Evolutionary conservation across 768 basidiomycete species (phyloP).

Genomic region (Tricholoma saponaceum): DNA sequence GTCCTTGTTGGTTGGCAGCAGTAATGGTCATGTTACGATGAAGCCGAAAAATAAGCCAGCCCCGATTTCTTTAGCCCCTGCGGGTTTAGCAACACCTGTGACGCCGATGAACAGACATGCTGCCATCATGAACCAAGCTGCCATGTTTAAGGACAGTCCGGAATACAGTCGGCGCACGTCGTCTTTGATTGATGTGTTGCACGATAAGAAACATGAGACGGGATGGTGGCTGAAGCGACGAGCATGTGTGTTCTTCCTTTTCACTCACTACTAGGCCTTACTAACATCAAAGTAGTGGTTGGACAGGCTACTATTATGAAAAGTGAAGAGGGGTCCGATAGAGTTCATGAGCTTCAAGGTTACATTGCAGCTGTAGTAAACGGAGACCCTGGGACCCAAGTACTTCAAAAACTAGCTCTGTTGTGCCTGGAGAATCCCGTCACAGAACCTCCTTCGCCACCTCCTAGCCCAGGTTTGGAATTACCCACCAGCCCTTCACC

Average conservation of each 20-base stretch:
- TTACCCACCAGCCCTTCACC: slow-evolving; percentile 58
- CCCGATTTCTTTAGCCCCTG: slow-evolving; percentile 29
- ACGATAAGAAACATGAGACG: slow-evolving; percentile 63
- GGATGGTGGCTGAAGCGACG: slow-evolving; percentile 85
- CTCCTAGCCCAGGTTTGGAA: slow-evolving; percentile 48
- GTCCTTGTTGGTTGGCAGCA: slow-evolving; percentile 45
- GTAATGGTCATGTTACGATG: slow-evolving; percentile 28
- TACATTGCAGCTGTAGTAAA: slow-evolving; percentile 52
- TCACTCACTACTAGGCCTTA: slow-evolving; percentile 7
- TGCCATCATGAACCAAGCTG: slow-evolving; percentile 67
- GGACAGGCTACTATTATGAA: slow-evolving; percentile 45
- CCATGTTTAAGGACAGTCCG: slow-evolving; percentile 81
- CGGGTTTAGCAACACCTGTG: slow-evolving; percentile 36
- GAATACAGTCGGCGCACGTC: slow-evolving; percentile 46
- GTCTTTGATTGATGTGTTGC: slow-evolving; percentile 66
- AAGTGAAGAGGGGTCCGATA: slow-evolving; percentile 33
- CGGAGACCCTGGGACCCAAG: slow-evolving; percentile 44
- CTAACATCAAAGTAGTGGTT: slow-evolving; percentile 32
- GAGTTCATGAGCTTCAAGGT: slow-evolving; percentile 46
- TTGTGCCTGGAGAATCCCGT: slow-evolving; percentile 61
- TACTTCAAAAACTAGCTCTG: slow-evolving; percentile 63
- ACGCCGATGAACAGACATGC: slow-evolving; percentile 64
- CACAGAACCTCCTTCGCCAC: slow-evolving; percentile 48
- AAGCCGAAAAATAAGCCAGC: slow-evolving; percentile 34
- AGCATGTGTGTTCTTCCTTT: slow-evolving; percentile 45